Evolutionary conservation across 768 basidiomycete genomes (phyloP), one percentile per base, ranked within the genome.

Genomic region (Tephrocybe sp.): DNA sequence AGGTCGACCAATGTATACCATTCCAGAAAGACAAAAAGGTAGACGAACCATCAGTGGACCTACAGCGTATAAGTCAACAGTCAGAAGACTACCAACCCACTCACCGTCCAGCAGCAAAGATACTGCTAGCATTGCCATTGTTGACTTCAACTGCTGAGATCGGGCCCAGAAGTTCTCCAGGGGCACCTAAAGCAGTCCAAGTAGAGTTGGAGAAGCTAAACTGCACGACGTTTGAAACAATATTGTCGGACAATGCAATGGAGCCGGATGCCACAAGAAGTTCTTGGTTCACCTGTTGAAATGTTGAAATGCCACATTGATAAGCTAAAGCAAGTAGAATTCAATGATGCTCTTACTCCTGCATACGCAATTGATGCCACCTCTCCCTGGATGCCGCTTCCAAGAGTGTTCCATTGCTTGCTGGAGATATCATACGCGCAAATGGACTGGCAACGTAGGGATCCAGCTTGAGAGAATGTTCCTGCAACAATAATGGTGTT

Each of bases 131-230:
- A 63, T 97, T 93, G 18, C 80, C 79, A 56, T 85, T 74, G 66
- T 98, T 91, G 36, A 93, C 87, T 47, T 88, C 87, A 45, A 98
- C 65, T 10, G 96, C 94, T 3, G 93, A 89, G 1, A 93, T 88
- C 2, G 94, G 93, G 3, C 96, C 96, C 39, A 94, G 92, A 20
- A 98, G 74, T 41, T 81, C 75, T 11, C 67, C 65, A 11, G 79
- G 67, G 39, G 71, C 63, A 9, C 90, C 92, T 23, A 94, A 63
- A 1, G 85, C 64, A 7, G 72, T 71, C 96, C 96, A 99, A 2
- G 83, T 84, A 2, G 70, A 60, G 62, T 93, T 94, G 30, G 77
- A 58, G 61, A 95, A 83, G 52, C 76, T 75, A 66, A 80, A 98
- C 49, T 78, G 73, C 0, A 84, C 88, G 41, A 96, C 86, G 62